phyloP scores from a whole-genome alignment of 1,284 basidiomycete species.

The Fereydounia khargensis region DNA sequence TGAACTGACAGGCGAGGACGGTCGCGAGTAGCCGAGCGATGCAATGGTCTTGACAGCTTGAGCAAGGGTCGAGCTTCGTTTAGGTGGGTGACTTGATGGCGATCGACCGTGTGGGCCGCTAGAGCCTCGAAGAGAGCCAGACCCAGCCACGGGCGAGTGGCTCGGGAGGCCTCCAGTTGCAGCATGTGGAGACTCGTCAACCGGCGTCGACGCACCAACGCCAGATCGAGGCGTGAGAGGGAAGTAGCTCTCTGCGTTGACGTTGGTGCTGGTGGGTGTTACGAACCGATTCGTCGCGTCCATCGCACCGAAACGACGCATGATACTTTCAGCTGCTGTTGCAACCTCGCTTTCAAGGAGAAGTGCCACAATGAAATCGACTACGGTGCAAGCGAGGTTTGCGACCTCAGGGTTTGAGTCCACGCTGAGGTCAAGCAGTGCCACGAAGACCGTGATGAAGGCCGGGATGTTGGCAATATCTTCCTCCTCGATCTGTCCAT shows the following conservation, averaged over 20 bases:
- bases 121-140: not conserved
- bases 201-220: constrained; percentile 57
- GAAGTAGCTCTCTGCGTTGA: constrained; percentile 58
- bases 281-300: constrained; percentile 32
- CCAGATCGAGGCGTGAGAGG: constrained; percentile 56
- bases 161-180: not conserved
- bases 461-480: constrained; percentile 75
- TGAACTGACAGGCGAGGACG: constrained; percentile 31
- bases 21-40: constrained; percentile 46
- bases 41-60: constrained; percentile 47
- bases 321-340: constrained; percentile 19
- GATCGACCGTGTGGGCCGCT: constrained; percentile 4
- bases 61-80: constrained; percentile 29
- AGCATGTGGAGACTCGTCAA: constrained; percentile 6
- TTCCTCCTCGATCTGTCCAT: constrained; percentile 71
- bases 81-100: constrained; percentile 60
- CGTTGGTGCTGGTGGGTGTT: constrained; percentile 49
- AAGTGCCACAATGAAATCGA: constrained; percentile 87
- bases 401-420: constrained; percentile 93
- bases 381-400: constrained; percentile 80
- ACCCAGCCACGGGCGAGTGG: not conserved
- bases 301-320: constrained; percentile 17
- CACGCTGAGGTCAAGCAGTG: constrained; percentile 83
- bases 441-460: constrained; percentile 87
- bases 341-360: constrained; percentile 84